Percentiles rank a stretch among this genome's conserved stretches.
phyloP scores from a whole-genome alignment of 176 grass and related monocot species.

The Carex littledalei region DNA sequence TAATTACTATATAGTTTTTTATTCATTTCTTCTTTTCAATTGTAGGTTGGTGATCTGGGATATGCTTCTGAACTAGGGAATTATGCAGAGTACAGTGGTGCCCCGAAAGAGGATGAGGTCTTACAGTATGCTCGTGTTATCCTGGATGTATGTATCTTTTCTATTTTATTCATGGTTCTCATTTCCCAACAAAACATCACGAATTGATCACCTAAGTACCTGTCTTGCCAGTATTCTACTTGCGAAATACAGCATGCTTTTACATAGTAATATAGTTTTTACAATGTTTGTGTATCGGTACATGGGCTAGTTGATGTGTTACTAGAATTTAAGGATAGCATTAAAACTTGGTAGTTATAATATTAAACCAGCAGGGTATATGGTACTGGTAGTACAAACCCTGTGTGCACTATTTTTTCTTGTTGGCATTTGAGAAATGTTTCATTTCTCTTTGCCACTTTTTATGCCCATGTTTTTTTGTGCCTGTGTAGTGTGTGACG shows the following conservation, averaged over 20 bases:
- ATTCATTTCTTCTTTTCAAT: neutral
- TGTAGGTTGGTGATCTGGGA: constrained; percentile 44
- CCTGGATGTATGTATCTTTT: constrained; percentile 35
- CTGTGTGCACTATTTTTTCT: neutral
- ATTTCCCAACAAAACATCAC: neutral
- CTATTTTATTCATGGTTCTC: neutral
- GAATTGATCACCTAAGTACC: neutral
- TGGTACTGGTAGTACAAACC: neutral
- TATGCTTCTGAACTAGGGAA: constrained; percentile 44
- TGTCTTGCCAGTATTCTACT: neutral
- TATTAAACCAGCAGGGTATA: neutral
- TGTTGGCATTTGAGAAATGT: neutral
- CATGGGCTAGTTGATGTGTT: neutral
- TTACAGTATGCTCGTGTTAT: constrained; percentile 44
- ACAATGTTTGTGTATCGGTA: neutral
- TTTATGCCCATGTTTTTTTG: neutral
- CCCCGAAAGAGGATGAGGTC: constrained; percentile 41
- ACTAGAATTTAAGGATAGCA: neutral
- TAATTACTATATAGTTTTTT: neutral
- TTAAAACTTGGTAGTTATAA: neutral
- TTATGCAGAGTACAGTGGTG: constrained; percentile 49
- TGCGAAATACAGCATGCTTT: neutral
- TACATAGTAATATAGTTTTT: neutral
- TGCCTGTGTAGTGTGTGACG: constrained; percentile 29
- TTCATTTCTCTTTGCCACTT: constrained; percentile 7